phyloP scores from a whole-genome alignment of 2,329 filamentous ascomycete genomes.

The Passalora sequoiae region DNA sequence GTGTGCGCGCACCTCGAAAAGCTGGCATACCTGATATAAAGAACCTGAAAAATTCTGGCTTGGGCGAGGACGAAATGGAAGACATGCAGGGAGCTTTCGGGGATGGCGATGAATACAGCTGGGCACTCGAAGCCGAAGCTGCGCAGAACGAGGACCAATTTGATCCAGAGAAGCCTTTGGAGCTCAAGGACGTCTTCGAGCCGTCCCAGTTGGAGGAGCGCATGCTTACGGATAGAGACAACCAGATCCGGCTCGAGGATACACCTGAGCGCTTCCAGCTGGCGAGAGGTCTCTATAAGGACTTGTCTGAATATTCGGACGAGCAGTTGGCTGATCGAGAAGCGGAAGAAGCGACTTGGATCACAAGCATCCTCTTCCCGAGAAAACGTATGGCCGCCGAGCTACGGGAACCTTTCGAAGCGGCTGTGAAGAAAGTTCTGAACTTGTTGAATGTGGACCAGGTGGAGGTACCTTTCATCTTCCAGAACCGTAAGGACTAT shows the following conservation, averaged over 20 bases:
- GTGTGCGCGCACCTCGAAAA: slow-evolving; percentile 76
- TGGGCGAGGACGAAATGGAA: slow-evolving; percentile 88
- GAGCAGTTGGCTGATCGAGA: slow-evolving; percentile 61
- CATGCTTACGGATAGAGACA: slow-evolving; percentile 92
- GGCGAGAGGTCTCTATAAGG: slow-evolving; percentile 80
- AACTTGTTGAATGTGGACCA: slow-evolving; percentile 94
- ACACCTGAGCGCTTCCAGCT: slow-evolving; percentile 93
- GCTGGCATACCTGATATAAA: slow-evolving; percentile 66
- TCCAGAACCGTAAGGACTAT: slow-evolving; percentile 97
- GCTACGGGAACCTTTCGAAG: slow-evolving; percentile 75
- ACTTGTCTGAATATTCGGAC: slow-evolving; percentile 65
- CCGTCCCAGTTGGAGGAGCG: slow-evolving; percentile 91
- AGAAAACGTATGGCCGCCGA: slow-evolving; percentile 69
- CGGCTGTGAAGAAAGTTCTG: slow-evolving; percentile 83
- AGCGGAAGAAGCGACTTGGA: slow-evolving; percentile 86
- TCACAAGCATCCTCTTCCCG: slow-evolving; percentile 81
- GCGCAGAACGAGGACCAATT: slow-evolving; percentile 72
- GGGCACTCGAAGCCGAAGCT: slow-evolving; percentile 84
- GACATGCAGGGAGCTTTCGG: slow-evolving; percentile 97
- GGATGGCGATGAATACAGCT: slow-evolving; percentile 91
- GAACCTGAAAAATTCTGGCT: slow-evolving; percentile 57
- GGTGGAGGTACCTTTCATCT: slow-evolving; percentile 94
- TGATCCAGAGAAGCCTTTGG: slow-evolving; percentile 74
- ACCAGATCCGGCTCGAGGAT: slow-evolving; percentile 79
- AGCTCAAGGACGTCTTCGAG: slow-evolving; percentile 97